Base-by-base conservation (phyloP, 192 early-diverging fungal species). In the Phlyctochytrium arcticum region DNA sequence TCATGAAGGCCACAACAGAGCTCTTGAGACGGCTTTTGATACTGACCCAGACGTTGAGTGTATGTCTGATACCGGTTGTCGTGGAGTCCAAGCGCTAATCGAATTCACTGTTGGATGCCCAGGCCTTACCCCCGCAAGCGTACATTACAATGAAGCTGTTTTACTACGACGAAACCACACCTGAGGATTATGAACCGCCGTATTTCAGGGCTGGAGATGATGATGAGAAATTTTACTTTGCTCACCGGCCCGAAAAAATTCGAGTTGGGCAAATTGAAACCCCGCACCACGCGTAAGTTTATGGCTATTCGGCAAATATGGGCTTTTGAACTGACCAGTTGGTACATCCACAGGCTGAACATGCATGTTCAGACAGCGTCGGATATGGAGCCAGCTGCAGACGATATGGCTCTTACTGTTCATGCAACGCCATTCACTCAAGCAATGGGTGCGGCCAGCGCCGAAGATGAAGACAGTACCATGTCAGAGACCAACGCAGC, bases 141-240 rank as follows among this genome's bases (percentile, higher is more conserved):
- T 73, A 73, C 55, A 47, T 82, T 37, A 78, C 64, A 5, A 76
- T 79, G 55, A 81, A 76, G 60, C 66, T 82, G 7, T 76, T 71
- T 58, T 82, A 82, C 63, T 82, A 77, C 67, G 80, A 84, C 39
- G 63, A 82, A 26, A 50, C 75, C 26, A 84, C 80, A 2, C 82
- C 82, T 7, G 8, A 34, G 15, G 78, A 83, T 17, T 84, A 84
- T 59, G 81, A 84, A 61, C 82, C 82, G 27, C 81, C 75, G 6
- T 66, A 51, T 36, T 84, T 84, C 70, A 32, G 54, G 6, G 54
- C 80, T 17, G 67, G 65, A 6, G 19, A 53, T 15, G 56, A 67
- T 27, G 42, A 35, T 12, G 57, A 70, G 19, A 50, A 63, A 53
- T 76, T 79, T 37, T 61, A 54, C 44, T 82, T 81, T 36, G 42